These are phyloP conservation scores for Ophiosphaerella narmari DNA, from an alignment of 2,329 filamentous ascomycete genomes.

Conservation along the genomic window DNA sequence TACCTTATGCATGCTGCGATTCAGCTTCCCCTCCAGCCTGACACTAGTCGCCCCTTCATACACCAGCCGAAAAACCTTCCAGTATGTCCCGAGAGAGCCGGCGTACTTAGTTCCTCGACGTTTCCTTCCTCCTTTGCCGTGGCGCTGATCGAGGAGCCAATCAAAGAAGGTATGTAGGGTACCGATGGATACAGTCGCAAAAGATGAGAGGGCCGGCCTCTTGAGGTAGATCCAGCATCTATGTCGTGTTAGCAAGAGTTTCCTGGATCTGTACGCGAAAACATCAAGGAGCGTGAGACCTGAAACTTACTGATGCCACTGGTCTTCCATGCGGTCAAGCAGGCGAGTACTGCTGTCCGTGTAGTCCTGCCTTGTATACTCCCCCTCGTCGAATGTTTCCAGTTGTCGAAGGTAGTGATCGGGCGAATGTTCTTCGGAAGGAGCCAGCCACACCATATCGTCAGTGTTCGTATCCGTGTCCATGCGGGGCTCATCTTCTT, in stretches of 20 bases:
- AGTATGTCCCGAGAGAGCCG: constrained; percentile 21
- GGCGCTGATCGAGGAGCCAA: constrained; percentile 13
- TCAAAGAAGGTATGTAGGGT: constrained; percentile 20
- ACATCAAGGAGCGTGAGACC: too few species aligned
- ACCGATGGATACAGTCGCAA: constrained; percentile 8
- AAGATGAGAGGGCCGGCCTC: not conserved
- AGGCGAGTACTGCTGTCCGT: constrained; percentile 20
- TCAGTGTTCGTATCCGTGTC: not conserved
- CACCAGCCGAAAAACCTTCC: constrained; percentile 19
- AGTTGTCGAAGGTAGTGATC: constrained; percentile 21
- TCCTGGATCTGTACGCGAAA: too few species aligned
- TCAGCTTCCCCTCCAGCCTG: constrained; percentile 16
- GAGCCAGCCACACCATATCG: constrained; percentile 8
- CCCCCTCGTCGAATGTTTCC: constrained; percentile 15
- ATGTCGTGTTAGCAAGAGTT: too few species aligned
- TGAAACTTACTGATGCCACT: constrained; percentile 20
- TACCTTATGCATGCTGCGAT: constrained; percentile 17
- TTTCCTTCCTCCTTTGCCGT: constrained; percentile 14
- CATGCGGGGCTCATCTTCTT: too few species aligned
- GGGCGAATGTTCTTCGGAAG: constrained; percentile 14
- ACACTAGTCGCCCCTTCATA: constrained; percentile 19
- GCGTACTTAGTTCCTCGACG: constrained; percentile 14
- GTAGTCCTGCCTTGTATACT: constrained; percentile 24
- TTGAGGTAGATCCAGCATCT: too few species aligned
- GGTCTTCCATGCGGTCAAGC: constrained; percentile 20